These are phyloP conservation scores for Sarcodon sp. DNA, from an alignment of 768 basidiomycete genomes.

Conservation along the genomic window DNA sequence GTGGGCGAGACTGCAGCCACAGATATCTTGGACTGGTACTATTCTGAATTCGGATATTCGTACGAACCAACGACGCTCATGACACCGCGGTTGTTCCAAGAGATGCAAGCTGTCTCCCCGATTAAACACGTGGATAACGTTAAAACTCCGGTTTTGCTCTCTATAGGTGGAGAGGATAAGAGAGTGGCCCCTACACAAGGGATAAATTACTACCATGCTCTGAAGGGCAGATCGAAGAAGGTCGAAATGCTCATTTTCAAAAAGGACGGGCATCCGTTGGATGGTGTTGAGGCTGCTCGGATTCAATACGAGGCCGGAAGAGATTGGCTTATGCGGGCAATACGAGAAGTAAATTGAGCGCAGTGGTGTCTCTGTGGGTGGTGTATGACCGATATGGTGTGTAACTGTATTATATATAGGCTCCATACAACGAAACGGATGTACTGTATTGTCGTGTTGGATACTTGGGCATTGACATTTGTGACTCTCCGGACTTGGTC, in stretches of 20 bases:
- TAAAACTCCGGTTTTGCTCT: conserved; percentile 37
- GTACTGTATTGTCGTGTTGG: too few relatives aligned
- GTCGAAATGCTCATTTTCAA: conserved; percentile 52
- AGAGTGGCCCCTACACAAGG: conserved; percentile 55
- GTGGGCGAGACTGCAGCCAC: conserved; percentile 38
- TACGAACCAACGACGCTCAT: conserved; percentile 25
- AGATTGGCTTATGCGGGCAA: too few relatives aligned
- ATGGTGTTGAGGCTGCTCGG: conserved; percentile 48
- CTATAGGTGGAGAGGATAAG: conserved; percentile 48
- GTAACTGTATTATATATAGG: too few relatives aligned
- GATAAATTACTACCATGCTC: conserved; percentile 48
- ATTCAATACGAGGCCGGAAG: conserved; percentile 34
- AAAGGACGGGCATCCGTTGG: conserved; percentile 49
- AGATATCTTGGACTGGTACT: conserved; percentile 62
- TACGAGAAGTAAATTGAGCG: too few relatives aligned
- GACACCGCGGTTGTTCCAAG: conserved; percentile 28
- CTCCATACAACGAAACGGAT: too few relatives aligned
- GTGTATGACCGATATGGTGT: too few relatives aligned
- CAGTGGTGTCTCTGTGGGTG: too few relatives aligned
- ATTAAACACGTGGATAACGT: conserved; percentile 38
- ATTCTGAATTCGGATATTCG: conserved; percentile 25
- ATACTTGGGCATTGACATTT: too few relatives aligned
- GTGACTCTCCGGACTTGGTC: too few relatives aligned
- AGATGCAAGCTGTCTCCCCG: conserved; percentile 39
- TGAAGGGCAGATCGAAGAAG: conserved; percentile 31